Base-by-base conservation (phyloP, 345 rosid genomes). In the Camelina neglecta region DNA sequence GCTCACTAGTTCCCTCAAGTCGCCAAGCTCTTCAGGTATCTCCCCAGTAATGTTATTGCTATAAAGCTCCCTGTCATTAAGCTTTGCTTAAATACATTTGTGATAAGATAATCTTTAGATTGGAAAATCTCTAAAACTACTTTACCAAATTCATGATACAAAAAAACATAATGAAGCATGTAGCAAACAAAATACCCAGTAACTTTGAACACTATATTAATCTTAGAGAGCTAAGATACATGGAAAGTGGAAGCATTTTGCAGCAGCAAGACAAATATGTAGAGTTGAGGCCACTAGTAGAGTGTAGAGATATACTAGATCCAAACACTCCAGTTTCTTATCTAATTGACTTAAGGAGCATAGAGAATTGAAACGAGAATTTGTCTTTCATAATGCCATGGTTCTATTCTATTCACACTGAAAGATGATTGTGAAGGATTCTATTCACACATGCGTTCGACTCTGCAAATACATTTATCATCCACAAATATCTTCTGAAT, bases 21-120 rank as follows among this genome's bases (percentile, higher is more conserved):
- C 83, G 23, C 97, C 97, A 73, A 91, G 87, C 82, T 91, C 92
- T 13, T 86, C 90, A 8, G 94, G 94, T 73, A 91, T 80, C 50
- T 0, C 61, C 57, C 94, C 94, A 71, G 80, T 83, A 47, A 91
- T 80, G 79, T 84, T 82, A 80, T 89, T 91, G 79, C 89, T 86
- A 47, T 85, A 85, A 67, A 91, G 93, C 72, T 89, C 93, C 90
- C 93, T 91, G 97, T 72, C 72, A 84, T 48, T 60, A 67, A 29
- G 48, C 68, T 45, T 76, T 26, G 20, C 66, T 63, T n/a, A 21
- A 35, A 50, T 26, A 26, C 42, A 20, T 29, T 64, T 13, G 39
- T 16, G 18, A 50, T 51, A 10, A 24, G 38, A 45, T 8, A 72
- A 31, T 21, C 13, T 16, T 51, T 42, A 36, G 10, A 65, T 10